Percentiles rank a stretch among this genome's conserved stretches.
Conservation (phyloP, 805 yeast species). For the Sugiyamaella qingdaonensis region DNA sequence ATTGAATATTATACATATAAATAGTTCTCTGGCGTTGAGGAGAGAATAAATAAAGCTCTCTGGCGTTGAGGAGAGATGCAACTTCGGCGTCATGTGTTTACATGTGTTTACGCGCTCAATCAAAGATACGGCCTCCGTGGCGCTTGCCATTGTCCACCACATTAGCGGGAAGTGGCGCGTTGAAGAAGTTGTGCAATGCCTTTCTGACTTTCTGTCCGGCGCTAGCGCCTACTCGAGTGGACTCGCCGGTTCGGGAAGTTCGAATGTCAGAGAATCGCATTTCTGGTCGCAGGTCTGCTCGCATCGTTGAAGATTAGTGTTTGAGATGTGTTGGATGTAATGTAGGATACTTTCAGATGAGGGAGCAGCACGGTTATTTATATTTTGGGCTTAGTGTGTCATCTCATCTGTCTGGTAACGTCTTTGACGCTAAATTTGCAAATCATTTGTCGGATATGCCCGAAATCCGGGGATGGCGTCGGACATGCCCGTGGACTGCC, state of each 20-base stretch:
- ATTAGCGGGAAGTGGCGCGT: conserved; percentile 1
- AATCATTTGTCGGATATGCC: background rate
- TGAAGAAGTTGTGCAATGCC: background rate
- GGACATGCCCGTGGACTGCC: background rate
- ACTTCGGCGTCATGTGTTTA: background rate
- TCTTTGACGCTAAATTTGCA: background rate
- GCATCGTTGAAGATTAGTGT: background rate
- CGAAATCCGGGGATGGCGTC: background rate
- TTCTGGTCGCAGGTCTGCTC: background rate
- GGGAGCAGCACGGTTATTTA: background rate
- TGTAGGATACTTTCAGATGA: background rate
- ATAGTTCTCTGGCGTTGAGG: background rate
- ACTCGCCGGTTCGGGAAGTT: background rate
- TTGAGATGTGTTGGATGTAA: background rate
- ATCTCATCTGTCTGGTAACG: background rate
- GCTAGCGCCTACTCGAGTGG: background rate
- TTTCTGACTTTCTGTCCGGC: background rate
- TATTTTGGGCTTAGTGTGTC: background rate
- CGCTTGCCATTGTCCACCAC: conserved; percentile 1
- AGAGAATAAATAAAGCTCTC: conserved; percentile 2
- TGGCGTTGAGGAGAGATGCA: conserved; percentile 3
- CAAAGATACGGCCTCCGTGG: background rate
- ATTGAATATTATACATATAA: background rate
- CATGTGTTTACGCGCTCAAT: background rate
- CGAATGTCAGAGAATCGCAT: conserved; percentile 2